Evolutionary conservation across 495 filamentous ascomycete species (phyloP), one percentile per base, ranked within the genome.

Genomic region (Jackrogersella multiformis): DNA sequence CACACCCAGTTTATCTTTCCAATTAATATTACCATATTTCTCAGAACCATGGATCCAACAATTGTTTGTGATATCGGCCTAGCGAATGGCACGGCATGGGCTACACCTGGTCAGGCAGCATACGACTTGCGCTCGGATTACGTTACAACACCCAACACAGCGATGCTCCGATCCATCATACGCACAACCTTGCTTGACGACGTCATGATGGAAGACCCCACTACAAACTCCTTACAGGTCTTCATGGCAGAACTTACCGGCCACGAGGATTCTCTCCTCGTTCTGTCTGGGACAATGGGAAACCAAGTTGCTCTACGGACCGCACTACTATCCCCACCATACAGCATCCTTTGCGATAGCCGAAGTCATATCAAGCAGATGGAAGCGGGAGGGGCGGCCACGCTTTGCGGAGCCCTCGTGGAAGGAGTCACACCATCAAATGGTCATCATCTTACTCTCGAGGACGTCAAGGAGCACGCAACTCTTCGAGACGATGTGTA

Each of bases 231-330:
- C 28, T 83, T 94, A 42, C 86, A 89, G 71, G 61, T 72, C 24
- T 84, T 86, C 60, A 76, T 92, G 20, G 87, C 89, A 12, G 61
- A 77, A 18, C 80, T 90, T 4, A 90, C 89, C 4, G 79, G 80
- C 48, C 86, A 91, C 66, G 82, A 88, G 51, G 83, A 83, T 24
- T 84, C 81, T 0, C 77, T 90, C 0, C 81, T 93, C 32, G 90
- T 93, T n/a, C 78, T 91, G 48, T 89, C 86, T 1, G 91, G 91
- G 10, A 93, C 91, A 13, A 92, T 92, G 89, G 91, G 85, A 15
- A 91, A 91, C 74, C 87, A 89, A 57, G 79, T 90, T 56, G 82
- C 80, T 9, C 73, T 91, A 0, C 85, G 86, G 2, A 73, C 86
- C 1, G 83, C 86, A 51, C 80, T 91, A 12, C 71, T 63, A 4